phyloP scores from a whole-genome alignment of 495 filamentous ascomycete genomes.

The Sabuloglossum arenarium region DNA sequence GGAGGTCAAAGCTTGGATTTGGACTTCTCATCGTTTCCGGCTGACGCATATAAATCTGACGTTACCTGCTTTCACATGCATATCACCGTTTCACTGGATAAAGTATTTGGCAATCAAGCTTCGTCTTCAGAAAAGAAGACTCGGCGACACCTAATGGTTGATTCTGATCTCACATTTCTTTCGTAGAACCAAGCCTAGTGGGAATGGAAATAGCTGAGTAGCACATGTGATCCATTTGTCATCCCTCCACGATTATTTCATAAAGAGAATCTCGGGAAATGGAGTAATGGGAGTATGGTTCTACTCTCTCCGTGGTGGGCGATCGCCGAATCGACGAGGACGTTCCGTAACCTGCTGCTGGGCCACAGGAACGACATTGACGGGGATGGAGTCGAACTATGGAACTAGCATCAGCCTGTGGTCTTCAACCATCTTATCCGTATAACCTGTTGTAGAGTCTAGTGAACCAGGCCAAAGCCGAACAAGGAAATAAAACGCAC shows the following conservation, averaged over 20 bases:
- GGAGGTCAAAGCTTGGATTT: no score
- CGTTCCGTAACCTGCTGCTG: slow-evolving; percentile 75
- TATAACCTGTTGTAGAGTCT: neutral
- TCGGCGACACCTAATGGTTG: slow-evolving; percentile 74
- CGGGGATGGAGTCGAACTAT: slow-evolving; percentile 90
- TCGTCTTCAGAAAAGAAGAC: slow-evolving; percentile 45
- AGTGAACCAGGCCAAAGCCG: neutral
- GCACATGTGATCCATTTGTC: neutral
- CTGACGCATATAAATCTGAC: neutral
- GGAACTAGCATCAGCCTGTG: slow-evolving; percentile 2
- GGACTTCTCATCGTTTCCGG: no score
- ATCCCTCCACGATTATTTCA: neutral
- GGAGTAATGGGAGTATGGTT: neutral
- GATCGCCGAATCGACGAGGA: slow-evolving; percentile 41
- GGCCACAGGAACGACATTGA: slow-evolving; percentile 75
- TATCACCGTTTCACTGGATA: slow-evolving; percentile 5
- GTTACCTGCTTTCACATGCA: neutral
- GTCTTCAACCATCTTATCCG: neutral
- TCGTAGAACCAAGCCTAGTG: slow-evolving; percentile 11
- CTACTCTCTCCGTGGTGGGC: slow-evolving; percentile 25
- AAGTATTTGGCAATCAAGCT: slow-evolving; percentile 75
- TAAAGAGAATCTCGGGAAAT: no score
- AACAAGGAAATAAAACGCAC: slow-evolving; percentile 22
- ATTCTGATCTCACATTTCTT: slow-evolving; percentile 39
- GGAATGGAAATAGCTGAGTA: slow-evolving; percentile 6